These are phyloP conservation scores for Gossypium schwendimanii DNA, from an alignment of 441 rosid genomes.

Conservation along the genomic window DNA sequence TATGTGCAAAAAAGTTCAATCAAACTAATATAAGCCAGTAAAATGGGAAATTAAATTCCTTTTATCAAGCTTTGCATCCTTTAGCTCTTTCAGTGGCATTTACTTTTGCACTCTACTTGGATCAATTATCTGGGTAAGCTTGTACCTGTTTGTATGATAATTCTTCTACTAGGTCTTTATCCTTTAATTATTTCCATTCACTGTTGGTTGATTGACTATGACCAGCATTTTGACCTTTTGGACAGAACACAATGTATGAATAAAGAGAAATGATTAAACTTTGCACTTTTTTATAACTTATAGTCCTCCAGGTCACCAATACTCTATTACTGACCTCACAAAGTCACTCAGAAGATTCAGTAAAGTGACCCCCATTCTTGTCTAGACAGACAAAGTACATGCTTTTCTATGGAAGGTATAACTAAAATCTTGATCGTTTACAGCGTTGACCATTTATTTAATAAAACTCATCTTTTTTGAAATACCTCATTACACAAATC, in stretches of 20 bases:
- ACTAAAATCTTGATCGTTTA: not conserved
- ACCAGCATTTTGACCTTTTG: not conserved
- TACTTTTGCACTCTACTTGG: not conserved
- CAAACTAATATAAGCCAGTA: not conserved
- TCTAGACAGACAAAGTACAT: not conserved
- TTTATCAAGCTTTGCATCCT: no score
- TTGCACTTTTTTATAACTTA: not conserved
- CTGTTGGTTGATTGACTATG: not conserved
- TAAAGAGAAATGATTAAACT: not conserved
- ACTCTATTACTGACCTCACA: not conserved
- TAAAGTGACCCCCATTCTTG: not conserved
- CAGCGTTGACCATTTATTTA: not conserved
- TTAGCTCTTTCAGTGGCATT: not conserved
- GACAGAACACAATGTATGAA: not conserved
- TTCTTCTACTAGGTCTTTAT: not conserved
- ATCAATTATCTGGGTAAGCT: not conserved
- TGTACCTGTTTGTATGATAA: not conserved
- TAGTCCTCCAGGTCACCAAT: not conserved
- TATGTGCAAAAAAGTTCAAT: not conserved
- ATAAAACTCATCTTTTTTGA: not conserved
- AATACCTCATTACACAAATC: not conserved
- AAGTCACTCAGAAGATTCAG: not conserved
- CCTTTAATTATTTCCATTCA: not conserved
- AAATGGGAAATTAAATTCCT: not conserved
- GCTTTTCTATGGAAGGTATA: not conserved